Evolutionary conservation across 352 stramenopile genomes (phyloP).

Genomic region (Halophytophthora batemanensis): DNA sequence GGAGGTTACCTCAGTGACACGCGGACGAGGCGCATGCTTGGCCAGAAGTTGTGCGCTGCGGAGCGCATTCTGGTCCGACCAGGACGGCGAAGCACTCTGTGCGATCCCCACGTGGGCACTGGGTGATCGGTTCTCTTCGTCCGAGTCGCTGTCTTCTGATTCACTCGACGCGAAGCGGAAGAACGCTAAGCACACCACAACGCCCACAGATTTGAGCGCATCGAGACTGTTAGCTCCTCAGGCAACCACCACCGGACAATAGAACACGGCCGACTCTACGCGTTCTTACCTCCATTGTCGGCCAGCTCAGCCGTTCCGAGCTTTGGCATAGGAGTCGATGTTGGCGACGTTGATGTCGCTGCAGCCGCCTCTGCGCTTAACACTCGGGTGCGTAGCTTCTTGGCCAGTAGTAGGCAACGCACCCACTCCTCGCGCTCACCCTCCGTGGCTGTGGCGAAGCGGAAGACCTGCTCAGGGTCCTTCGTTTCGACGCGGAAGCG

Average conservation of each 20-base stretch:
- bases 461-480: slow-evolving; percentile 25
- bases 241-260: no score
- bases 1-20: slow-evolving; percentile 32
- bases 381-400: slow-evolving; percentile 20
- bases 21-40: slow-evolving; percentile 12
- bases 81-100: slow-evolving; percentile 1
- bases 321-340: no score
- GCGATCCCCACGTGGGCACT: slow-evolving; percentile 1
- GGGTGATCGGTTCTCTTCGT: slow-evolving; percentile 23
- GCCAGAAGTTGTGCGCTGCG: slow-evolving; percentile 23
- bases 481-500: slow-evolving; percentile 37
- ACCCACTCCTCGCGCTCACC: slow-evolving; percentile 46
- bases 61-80: slow-evolving; percentile 25
- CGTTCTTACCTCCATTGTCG: slow-evolving; percentile 3
- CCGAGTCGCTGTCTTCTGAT: slow-evolving; percentile 42
- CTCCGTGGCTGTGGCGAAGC: slow-evolving; percentile 32
- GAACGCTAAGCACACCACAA: slow-evolving; percentile 27
- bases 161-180: slow-evolving; percentile 51
- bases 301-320: neutral
- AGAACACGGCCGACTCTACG: no score
- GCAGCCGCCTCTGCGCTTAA: slow-evolving; percentile 6
- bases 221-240: neutral
- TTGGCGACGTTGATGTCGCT: neutral
- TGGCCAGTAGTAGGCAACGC: slow-evolving; percentile 36
- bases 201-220: neutral